A percentile compares a stretch with the other conserved stretches of the same genome.
phyloP scores from a whole-genome alignment of 345 rosid genomes.

The Pugionium dolabratum region DNA sequence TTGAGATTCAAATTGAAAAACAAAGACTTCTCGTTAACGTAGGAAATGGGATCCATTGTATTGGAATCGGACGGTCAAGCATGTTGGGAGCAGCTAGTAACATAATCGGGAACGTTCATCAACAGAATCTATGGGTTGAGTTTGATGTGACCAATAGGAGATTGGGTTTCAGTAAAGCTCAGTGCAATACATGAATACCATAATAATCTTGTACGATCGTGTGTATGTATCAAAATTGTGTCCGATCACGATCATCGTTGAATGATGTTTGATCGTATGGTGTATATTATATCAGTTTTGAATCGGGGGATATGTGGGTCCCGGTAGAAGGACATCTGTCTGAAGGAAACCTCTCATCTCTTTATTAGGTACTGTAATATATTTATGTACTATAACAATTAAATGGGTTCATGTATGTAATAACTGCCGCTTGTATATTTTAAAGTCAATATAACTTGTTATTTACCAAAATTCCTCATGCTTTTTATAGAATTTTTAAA shows the following conservation, averaged over 20 bases:
- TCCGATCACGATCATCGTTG: background rate
- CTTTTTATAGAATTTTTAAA: background rate
- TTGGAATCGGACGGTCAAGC: constrained; percentile 67
- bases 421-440: background rate
- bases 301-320: constrained; percentile 24
- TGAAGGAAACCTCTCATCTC: constrained; percentile 5
- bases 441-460: constrained; percentile 4
- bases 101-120: constrained; percentile 81
- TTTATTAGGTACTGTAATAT: background rate
- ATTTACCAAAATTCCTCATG: background rate
- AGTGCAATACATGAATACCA: constrained; percentile 45
- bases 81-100: constrained; percentile 72
- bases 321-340: constrained; percentile 19
- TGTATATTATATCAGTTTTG: constrained; percentile 23
- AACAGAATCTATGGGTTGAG: constrained; percentile 84
- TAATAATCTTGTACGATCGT: background rate
- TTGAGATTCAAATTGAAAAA: constrained; percentile 52
- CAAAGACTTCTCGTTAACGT: constrained; percentile 56
- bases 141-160: constrained; percentile 58
- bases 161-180: constrained; percentile 62
- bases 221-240: background rate
- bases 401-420: constrained; percentile 8
- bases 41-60: constrained; percentile 62
- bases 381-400: constrained; percentile 8
- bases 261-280: constrained; percentile 12